A percentile compares a stretch with the other conserved stretches of the same genome.
Evolutionary conservation across 345 rosid species (phyloP).

Genomic region (Barbarea vulgaris): DNA sequence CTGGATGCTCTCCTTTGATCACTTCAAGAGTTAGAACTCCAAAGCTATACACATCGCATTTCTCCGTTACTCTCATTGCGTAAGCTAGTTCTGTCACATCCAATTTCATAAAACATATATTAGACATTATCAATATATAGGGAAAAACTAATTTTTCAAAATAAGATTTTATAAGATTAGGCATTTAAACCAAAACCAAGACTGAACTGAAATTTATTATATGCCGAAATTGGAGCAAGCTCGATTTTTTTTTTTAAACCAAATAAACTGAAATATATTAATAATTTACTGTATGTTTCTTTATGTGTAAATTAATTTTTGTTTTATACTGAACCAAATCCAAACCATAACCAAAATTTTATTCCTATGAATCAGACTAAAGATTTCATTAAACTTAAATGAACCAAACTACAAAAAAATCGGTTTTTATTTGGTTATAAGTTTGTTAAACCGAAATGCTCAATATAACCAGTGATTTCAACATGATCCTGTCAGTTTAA

Average conservation of each 20-base stretch:
- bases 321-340: neutral
- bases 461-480: neutral
- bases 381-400: neutral
- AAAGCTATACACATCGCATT: conserved; percentile 50
- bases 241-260: neutral
- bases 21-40: conserved; percentile 50
- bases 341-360: neutral
- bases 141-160: neutral
- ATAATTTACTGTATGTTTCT: too few relatives aligned
- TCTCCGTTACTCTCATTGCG: conserved; percentile 43
- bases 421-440: neutral
- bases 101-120: conserved; percentile 5
- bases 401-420: neutral
- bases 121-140: neutral
- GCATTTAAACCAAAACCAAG: neutral
- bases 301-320: neutral
- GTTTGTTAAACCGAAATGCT: neutral
- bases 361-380: neutral
- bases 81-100: conserved; percentile 50
- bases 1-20: conserved; percentile 45
- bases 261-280: neutral
- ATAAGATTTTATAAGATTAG: neutral
- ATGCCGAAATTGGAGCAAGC: neutral
- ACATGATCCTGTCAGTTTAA: neutral
- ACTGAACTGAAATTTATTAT: neutral